Conservation (phyloP, 2,329 filamentous ascomycete species). For the Biscogniauxia mediterranea region DNA sequence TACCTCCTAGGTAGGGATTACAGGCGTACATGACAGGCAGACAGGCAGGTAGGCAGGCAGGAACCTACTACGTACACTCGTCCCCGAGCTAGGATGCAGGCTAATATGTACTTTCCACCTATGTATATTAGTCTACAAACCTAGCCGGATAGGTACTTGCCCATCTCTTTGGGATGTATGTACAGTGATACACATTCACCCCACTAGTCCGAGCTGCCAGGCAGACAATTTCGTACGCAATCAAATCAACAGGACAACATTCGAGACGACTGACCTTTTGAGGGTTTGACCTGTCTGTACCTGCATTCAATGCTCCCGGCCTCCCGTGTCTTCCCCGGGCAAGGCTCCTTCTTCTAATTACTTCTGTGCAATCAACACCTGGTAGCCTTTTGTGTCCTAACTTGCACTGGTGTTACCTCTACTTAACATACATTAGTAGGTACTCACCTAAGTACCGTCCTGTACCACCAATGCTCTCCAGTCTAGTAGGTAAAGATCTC, state of each 20-base stretch:
- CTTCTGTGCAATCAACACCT: too few species aligned
- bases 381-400: too few species aligned
- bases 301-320: not conserved
- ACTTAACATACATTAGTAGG: too few species aligned
- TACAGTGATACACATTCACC: constrained; percentile 1
- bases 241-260: constrained; percentile 1
- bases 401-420: too few species aligned
- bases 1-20: too few species aligned
- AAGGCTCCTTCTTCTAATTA: too few species aligned
- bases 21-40: not conserved
- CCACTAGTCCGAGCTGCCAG: constrained; percentile 2
- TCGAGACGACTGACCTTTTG: not conserved
- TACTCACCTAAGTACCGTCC: too few species aligned
- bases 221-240: constrained; percentile 24
- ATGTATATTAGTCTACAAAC: not conserved
- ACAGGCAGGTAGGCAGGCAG: not conserved
- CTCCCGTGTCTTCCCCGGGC: not conserved
- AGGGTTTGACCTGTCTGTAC: not conserved
- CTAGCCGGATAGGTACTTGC: not conserved
- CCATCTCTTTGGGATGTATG: not conserved
- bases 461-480: too few species aligned
- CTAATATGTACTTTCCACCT: not conserved
- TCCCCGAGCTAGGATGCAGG: not conserved
- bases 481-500: too few species aligned
- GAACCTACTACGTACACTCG: too few species aligned